Conservation (phyloP, 2,329 filamentous ascomycete genomes). For the Penicillium sp. region DNA sequence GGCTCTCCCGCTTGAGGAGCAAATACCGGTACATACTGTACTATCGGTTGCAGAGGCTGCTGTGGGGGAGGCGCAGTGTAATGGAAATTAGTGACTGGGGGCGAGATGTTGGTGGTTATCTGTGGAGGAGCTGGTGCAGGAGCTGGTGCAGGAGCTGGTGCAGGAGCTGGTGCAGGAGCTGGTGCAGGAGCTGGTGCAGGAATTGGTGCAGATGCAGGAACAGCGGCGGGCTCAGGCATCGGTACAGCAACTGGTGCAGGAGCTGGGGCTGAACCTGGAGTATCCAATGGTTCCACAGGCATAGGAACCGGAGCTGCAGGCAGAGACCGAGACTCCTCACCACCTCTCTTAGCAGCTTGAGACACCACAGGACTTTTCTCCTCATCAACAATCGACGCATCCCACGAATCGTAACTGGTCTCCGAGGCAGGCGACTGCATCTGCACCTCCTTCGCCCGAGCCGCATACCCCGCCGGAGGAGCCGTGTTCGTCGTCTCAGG, state of each 20-base stretch:
- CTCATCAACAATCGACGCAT: slow-evolving; percentile 9
- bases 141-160: not conserved
- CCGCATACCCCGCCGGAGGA: not conserved
- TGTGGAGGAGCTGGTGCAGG: slow-evolving; percentile 1
- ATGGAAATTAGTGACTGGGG: slow-evolving; percentile 11
- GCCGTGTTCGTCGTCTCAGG: not conserved
- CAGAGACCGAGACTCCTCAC: not conserved
- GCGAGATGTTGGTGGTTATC: slow-evolving; percentile 15
- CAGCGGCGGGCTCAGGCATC: slow-evolving; percentile 2
- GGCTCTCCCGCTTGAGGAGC: slow-evolving; percentile 48
- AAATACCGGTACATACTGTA: slow-evolving; percentile 57
- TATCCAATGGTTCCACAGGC: not conserved
- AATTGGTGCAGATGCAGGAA: slow-evolving; percentile 1
- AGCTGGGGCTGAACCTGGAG: not conserved
- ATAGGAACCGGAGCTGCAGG: slow-evolving; percentile 5
- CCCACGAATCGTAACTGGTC: slow-evolving; percentile 16
- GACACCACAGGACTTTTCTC: slow-evolving; percentile 9
- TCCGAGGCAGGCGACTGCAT: slow-evolving; percentile 8
- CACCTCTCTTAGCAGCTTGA: not conserved
- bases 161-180: not conserved
- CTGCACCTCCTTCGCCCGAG: slow-evolving; percentile 3
- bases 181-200: not conserved
- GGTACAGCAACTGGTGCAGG: slow-evolving; percentile 2
- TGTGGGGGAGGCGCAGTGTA: slow-evolving; percentile 37
- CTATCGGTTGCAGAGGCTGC: not conserved